phyloP scores from a whole-genome alignment of 2,329 filamentous ascomycete genomes.

The Botryotinia globosa region DNA sequence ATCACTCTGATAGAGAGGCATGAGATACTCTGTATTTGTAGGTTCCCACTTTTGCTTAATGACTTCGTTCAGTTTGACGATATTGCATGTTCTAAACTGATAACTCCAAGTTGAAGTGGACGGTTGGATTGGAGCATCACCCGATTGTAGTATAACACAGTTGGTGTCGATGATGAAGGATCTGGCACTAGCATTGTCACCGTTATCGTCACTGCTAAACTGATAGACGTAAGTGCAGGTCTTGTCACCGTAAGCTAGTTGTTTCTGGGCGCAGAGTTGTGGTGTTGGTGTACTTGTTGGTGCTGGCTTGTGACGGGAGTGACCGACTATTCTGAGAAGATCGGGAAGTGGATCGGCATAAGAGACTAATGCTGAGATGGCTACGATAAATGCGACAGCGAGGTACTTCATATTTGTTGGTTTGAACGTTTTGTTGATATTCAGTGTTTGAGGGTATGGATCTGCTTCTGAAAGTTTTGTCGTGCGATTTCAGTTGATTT shows the following conservation, averaged over 20 bases:
- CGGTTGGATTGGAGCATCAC: not conserved
- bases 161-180: not conserved
- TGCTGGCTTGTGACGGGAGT: not conserved
- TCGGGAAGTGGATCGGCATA: not conserved
- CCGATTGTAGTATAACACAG: not conserved
- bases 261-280: not conserved
- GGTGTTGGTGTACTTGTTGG: not conserved
- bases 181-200: not conserved
- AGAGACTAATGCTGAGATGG: not conserved
- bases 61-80: not conserved
- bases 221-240: constrained; percentile 9
- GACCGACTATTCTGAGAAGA: not conserved
- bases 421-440: not conserved
- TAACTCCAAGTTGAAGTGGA: not conserved
- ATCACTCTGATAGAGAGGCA: constrained; percentile 5
- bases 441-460: not conserved
- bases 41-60: not conserved
- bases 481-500: not conserved
- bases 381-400: not conserved
- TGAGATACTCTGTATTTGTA: not conserved
- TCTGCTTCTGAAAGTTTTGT: not conserved
- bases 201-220: not conserved
- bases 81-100: not conserved
- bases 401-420: not conserved
- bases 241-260: not conserved